Base-by-base conservation (phyloP, 306 rosid species). In the Ziziphus jujuba region DNA sequence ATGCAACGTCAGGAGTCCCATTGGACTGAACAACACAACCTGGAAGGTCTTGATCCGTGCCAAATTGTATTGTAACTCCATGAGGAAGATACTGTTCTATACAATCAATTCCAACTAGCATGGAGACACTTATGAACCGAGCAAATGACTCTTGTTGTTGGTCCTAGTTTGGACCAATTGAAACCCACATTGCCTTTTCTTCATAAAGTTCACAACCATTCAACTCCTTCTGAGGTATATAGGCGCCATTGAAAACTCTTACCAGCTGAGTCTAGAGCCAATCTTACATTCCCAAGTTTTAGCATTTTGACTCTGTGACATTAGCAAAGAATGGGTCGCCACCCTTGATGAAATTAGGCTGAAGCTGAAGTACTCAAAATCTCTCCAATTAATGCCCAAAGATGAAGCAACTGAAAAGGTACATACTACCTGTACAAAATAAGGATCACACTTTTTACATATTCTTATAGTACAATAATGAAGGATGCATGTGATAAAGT, bases 311-410 rank as follows among this genome's bases (percentile, higher is more conserved):
- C 77, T 28, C 21, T 48, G 38, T 81, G 69, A 85, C 87, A 84
- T 73, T 72, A 33, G 75, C 73, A 59, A 82, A 24, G 33, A 63
- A 1, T 40, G 84, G 75, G 28, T 80, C 68, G 2, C 36, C 79
- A 36, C 1, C 0, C 33, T 28, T 28, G 33, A 52, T 22, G 21
- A 14, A 6, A 3, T 51, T 58, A 0, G 81, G 80, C 8, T 64
- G n/a, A 45, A 86, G 89, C 51, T 76, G 75, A 28, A 86, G 52
- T 56, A 58, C 58, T 17, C 19, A 16, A 65, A 87, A 56, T 48
- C 93, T 84, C 72, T 87, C 93, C 90, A 82, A n/a, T n/a, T n/a
- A n/a, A 84, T 10, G 50, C 81, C 93, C 90, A 87, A 64, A 87
- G 15, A 44, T 82, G 90, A 66, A 87, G 86, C 53, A 84, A 72